These are phyloP conservation scores for Rhizopogon vesiculosus DNA, from an alignment of 768 basidiomycete genomes.

Conservation along the genomic window DNA sequence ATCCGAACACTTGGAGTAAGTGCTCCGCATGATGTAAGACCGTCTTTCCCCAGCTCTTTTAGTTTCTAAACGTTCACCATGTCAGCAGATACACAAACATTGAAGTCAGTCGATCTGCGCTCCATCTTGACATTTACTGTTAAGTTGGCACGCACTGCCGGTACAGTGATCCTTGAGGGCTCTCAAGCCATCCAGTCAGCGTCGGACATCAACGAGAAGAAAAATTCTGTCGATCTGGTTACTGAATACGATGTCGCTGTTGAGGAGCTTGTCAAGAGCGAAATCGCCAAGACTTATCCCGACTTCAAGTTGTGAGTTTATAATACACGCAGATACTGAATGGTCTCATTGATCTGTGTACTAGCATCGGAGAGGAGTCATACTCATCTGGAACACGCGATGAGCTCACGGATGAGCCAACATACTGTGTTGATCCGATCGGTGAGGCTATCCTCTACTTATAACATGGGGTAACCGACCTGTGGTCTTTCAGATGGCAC, in stretches of 20 bases:
- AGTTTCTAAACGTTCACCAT: conserved; percentile 14
- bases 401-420: conserved; percentile 80
- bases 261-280: conserved; percentile 75
- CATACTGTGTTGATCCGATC: conserved; percentile 96
- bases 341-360: not conserved
- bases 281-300: conserved; percentile 65
- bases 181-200: conserved; percentile 66
- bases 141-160: conserved; percentile 69
- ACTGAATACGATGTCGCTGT: conserved; percentile 93
- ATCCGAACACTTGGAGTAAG: too few relatives aligned
- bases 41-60: too few relatives aligned
- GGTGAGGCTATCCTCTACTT: conserved; percentile 38
- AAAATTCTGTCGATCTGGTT: conserved; percentile 91
- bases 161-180: conserved; percentile 71
- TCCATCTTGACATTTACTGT: conserved; percentile 65
- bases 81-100: conserved; percentile 15
- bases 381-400: conserved; percentile 70
- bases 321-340: not conserved
- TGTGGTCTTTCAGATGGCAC: conserved; percentile 58
- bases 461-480: not conserved
- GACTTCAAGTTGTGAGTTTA: conserved; percentile 73
- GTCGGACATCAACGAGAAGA: conserved; percentile 72
- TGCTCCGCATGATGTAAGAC: too few relatives aligned
- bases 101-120: conserved; percentile 44
- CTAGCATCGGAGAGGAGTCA: conserved; percentile 91